Evolutionary conservation across 345 rosid species (phyloP).

Genomic region (Diplotaxis tenuifolia): DNA sequence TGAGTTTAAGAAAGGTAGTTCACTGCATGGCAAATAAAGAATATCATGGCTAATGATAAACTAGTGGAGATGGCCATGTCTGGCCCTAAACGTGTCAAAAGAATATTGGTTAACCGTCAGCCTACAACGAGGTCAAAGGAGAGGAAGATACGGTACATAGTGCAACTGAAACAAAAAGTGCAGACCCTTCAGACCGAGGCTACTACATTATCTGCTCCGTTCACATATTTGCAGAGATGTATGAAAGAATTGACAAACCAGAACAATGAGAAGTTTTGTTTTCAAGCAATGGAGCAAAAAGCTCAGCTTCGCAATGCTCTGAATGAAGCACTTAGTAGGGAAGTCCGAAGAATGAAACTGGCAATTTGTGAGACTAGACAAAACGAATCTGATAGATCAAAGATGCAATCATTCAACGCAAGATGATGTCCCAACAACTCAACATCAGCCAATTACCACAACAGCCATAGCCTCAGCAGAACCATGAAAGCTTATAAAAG

Average conservation of each 20-base stretch:
- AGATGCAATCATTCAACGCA: constrained; percentile 38
- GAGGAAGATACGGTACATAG: constrained; percentile 88
- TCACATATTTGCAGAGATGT: constrained; percentile 77
- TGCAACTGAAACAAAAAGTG: constrained; percentile 91
- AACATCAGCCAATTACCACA: constrained; percentile 32
- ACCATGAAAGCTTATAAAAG: constrained; percentile 51
- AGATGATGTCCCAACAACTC: constrained; percentile 40
- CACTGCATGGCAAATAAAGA: constrained; percentile 74
- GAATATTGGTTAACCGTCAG: constrained; percentile 87
- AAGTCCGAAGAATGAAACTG: constrained; percentile 49
- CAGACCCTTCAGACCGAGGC: constrained; percentile 97
- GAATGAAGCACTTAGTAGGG: constrained; percentile 51
- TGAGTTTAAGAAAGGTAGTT: constrained; percentile 91
- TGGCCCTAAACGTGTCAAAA: constrained; percentile 88
- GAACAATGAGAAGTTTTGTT: constrained; percentile 93
- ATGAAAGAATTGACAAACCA: constrained; percentile 86
- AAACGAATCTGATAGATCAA: constrained; percentile 32
- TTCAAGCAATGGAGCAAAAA: constrained; percentile 98
- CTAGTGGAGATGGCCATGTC: constrained; percentile 87
- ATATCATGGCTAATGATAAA: constrained; percentile 92
- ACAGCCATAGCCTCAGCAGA: constrained; percentile 35
- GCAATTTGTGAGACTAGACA: constrained; percentile 38
- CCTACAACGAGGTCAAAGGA: constrained; percentile 97
- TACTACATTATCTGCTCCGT: constrained; percentile 88
- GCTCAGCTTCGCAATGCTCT: constrained; percentile 86